Evolutionary conservation across 495 filamentous ascomycete species (phyloP), one percentile per base, ranked within the genome.

Genomic region (Hypoxylon rickii): DNA sequence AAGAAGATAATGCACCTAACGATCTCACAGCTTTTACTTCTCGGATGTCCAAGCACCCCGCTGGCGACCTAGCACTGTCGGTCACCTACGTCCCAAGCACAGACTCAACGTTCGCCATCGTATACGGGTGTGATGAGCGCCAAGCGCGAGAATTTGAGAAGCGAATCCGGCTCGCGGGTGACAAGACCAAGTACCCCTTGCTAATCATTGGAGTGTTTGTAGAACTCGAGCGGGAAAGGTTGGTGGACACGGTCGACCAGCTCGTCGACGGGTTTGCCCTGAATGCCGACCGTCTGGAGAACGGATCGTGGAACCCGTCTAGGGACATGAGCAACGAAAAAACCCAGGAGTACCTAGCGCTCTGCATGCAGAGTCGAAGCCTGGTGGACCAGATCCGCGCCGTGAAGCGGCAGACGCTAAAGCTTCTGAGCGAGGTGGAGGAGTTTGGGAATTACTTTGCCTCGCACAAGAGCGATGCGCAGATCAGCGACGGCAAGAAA

Each of bases 71-170:
- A 1, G 55, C 54, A 3, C 8, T 63, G 13, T 58, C 53, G 7
- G 13, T 59, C 10, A 59, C 60, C 6, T 63, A 58, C 34, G 15
- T 53, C 15, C 60, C 53, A 5, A 41, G 55, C n/a, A 58, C 38
- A 2, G 44, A 50, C 7, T 44, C 44, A 1, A 59, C 50, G 3
- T 45, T 55, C 31, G 54, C 55, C 15, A 37, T 63, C 13, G 20
- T 59, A 18, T 63, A 53, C 16, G 60, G 60, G 22, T 63, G 60
- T 13, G 42, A 54, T 42, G 34, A 47, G 1, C 1, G 26, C 4
- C 60, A 63, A 26, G 29, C 34, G 13, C 15, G 37, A 3, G 36
- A 50, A 17, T n/a, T 61, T 11, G 51, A 55, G 16, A 44, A 37
- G 17, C 58, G 44, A 13, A 17, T 55, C 2, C 19, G 21, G 13